These are phyloP conservation scores for Aegilops speltoides DNA, from an alignment of 176 grass and related monocot species.

Conservation along the genomic window DNA sequence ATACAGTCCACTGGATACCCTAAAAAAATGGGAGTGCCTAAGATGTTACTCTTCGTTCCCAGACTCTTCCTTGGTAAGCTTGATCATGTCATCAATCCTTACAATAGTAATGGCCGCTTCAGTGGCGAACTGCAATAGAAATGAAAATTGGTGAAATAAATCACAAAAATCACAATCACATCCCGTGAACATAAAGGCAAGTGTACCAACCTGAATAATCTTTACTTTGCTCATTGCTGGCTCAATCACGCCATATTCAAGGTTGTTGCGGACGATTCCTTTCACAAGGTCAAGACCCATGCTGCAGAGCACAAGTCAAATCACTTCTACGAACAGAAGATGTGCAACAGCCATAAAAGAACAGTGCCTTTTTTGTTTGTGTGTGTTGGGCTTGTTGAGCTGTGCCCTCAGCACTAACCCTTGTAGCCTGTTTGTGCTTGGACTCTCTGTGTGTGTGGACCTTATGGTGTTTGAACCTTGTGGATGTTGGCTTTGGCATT, in stretches of 20 bases:
- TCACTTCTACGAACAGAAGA: neutral
- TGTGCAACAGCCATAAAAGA: neutral
- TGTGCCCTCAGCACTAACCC: too few relatives aligned
- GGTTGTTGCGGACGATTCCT: constrained; percentile 78
- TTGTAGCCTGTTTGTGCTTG: too few relatives aligned
- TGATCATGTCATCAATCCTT: constrained; percentile 96
- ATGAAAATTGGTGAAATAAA: neutral
- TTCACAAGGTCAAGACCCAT: constrained; percentile 89
- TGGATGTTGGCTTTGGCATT: too few relatives aligned
- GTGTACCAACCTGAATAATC: constrained; percentile 55
- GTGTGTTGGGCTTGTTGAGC: too few relatives aligned
- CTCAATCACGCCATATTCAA: constrained; percentile 90
- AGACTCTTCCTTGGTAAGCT: constrained; percentile 70
- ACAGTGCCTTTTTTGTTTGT: too few relatives aligned
- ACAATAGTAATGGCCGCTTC: constrained; percentile 94
- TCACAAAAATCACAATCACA: neutral
- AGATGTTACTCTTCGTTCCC: constrained; percentile 50
- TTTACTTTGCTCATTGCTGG: constrained; percentile 98
- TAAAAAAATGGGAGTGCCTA: neutral
- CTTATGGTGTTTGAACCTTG: too few relatives aligned
- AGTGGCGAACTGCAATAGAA: constrained; percentile 66
- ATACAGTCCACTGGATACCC: neutral
- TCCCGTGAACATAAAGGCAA: neutral
- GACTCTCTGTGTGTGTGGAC: too few relatives aligned
- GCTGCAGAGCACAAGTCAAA: constrained; percentile 36